phyloP scores from a whole-genome alignment of 1,139 yeast genomes.

The Geotrichum citri-aurantii region DNA sequence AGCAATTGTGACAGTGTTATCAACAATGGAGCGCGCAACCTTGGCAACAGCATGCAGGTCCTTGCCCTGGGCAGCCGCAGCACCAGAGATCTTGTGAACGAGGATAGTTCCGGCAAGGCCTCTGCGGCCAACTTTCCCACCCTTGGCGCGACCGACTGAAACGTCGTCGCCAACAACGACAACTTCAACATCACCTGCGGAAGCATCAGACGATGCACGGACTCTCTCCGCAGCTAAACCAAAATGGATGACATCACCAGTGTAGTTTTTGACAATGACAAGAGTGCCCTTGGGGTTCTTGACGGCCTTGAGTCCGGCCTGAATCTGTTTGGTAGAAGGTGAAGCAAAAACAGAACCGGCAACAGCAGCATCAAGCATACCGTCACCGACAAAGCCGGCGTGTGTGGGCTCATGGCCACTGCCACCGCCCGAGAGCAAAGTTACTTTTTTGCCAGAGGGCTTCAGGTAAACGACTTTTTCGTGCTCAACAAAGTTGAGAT shows the following conservation, averaged over 20 bases:
- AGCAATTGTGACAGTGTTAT: constrained; percentile 74
- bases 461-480: constrained; percentile 58
- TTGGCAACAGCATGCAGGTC: constrained; percentile 43
- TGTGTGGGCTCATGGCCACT: constrained; percentile 95
- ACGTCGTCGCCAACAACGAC: constrained; percentile 86
- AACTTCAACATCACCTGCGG: constrained; percentile 48
- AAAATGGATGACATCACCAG: constrained; percentile 90
- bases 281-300: constrained; percentile 57
- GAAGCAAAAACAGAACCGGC: constrained; percentile 87
- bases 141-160: constrained; percentile 81
- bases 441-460: constrained; percentile 43
- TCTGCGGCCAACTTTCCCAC: constrained; percentile 87
- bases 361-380: constrained; percentile 79
- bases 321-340: constrained; percentile 83
- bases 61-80: constrained; percentile 49
- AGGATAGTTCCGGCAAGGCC: constrained; percentile 88
- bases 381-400: constrained; percentile 83
- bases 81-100: constrained; percentile 82
- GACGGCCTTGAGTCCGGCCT: constrained; percentile 62
- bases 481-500: constrained; percentile 53
- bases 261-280: constrained; percentile 79
- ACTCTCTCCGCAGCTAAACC: constrained; percentile 89
- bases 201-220: constrained; percentile 40
- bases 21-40: constrained; percentile 57
- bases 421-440: constrained; percentile 86